Base-by-base conservation (phyloP, 2,329 filamentous ascomycete genomes). In the Beauveria sp. region DNA sequence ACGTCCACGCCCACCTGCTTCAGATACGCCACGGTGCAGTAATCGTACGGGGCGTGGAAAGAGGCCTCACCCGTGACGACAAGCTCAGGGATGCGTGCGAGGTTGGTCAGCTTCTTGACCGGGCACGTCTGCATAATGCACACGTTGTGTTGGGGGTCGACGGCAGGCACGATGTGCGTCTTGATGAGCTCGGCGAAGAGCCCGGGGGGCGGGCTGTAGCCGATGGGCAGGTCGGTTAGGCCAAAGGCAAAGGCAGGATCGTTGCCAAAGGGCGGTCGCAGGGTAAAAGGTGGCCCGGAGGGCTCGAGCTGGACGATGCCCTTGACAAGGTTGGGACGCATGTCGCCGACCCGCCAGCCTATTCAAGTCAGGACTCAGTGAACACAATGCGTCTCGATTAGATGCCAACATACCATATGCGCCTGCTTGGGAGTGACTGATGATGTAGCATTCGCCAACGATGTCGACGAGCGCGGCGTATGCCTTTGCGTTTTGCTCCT, bases 21-120 rank as follows among this genome's bases (percentile, higher is more conserved):
- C 63, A 84, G 65, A 65, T 77, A 83, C 43, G 71, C 67, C n/a
- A 80, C 76, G 1, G 78, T 81, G 64, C 79, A 83, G 65, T 81
- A 76, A 62, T 84, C 81, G 65, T 83, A 83, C 22, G 74, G 72
- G 16, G 75, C 73, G 69, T 84, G 81, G 52, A 77, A 81, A 30
- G 76, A 78, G 9, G 81, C 78, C 65, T 83, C 78, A 14, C 73
- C 72, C 0, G 78, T 81, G 24, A 80, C 68, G 18, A 81, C 68
- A 16, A 83, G 68, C 6, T 78, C 74, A 0, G 78, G 79, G 9
- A 82, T 73, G 20, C 72, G 70, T 5, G 66, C 68, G 14, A 85
- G 67, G 60, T 82, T 81, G 2, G 68, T 70, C 57, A 84, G 66
- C 65, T 73, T 69, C 59, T 74, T 74, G 9, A 66, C 70, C 3